These are phyloP conservation scores for Rubia yunnanensis DNA, from an alignment of 257 asterid genomes.

Conservation along the genomic window DNA sequence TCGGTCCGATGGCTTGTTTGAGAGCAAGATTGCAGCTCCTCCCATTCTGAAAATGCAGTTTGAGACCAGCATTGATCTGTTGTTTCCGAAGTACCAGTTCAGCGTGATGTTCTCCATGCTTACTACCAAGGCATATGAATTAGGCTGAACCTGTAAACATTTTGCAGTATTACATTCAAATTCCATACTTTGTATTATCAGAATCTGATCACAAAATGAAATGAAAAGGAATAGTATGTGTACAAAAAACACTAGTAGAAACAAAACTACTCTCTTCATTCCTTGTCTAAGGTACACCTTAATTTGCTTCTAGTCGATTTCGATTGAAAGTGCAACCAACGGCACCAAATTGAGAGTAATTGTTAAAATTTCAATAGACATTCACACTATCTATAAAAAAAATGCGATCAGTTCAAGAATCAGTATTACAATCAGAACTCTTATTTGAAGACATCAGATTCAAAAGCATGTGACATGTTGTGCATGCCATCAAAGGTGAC, in stretches of 20 bases:
- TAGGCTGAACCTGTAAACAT: conserved; percentile 45
- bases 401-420: no score
- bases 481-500: conserved; percentile 3
- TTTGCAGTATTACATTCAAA: no score
- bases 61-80: conserved; percentile 56
- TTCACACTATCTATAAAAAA: not conserved
- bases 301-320: no score
- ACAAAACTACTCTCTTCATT: not conserved
- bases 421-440: not conserved
- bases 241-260: not conserved
- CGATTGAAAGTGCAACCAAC: no score
- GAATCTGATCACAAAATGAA: not conserved
- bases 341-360: no score
- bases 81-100: conserved; percentile 64
- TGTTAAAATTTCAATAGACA: no score
- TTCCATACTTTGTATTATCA: not conserved
- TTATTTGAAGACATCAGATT: not conserved
- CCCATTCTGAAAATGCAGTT: conserved; percentile 73
- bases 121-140: conserved; percentile 62
- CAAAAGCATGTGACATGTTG: not conserved
- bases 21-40: conserved; percentile 63
- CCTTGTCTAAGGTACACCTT: no score
- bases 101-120: conserved; percentile 62
- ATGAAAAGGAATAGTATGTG: no score
- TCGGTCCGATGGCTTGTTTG: conserved; percentile 37